A percentile compares a stretch with the other conserved stretches of the same genome.
phyloP scores from a whole-genome alignment of 805 yeast species.

The Candida chilensis region DNA sequence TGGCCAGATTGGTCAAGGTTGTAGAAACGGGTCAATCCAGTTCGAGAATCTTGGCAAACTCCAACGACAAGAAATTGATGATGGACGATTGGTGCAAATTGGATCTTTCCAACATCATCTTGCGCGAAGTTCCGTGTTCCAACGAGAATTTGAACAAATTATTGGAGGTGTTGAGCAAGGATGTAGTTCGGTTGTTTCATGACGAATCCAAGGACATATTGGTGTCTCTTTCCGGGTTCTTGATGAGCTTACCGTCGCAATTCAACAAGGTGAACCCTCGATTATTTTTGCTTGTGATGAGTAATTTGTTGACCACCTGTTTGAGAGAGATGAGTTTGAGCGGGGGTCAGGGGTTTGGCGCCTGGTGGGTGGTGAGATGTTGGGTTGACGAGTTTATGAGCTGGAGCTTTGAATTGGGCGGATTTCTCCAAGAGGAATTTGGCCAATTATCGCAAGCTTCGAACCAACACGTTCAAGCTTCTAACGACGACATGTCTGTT shows the following conservation, averaged over 20 bases:
- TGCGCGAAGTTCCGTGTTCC: slow-evolving; percentile 44
- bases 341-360: slow-evolving; percentile 52
- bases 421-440: slow-evolving; percentile 29
- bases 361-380: slow-evolving; percentile 71
- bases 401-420: slow-evolving; percentile 59
- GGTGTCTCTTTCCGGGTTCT: slow-evolving; percentile 19
- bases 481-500: not conserved
- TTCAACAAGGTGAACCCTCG: slow-evolving; percentile 47
- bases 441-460: slow-evolving; percentile 1
- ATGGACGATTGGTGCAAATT: slow-evolving; percentile 48
- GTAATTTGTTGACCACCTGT: slow-evolving; percentile 47
- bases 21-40: slow-evolving; percentile 45
- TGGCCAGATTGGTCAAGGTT: slow-evolving; percentile 45
- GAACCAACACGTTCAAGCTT: not conserved
- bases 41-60: slow-evolving; percentile 30
- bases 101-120: slow-evolving; percentile 32
- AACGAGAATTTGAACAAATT: slow-evolving; percentile 17
- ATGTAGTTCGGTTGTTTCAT: slow-evolving; percentile 20
- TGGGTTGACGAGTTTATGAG: slow-evolving; percentile 70
- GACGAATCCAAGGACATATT: slow-evolving; percentile 3
- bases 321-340: slow-evolving; percentile 52
- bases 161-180: slow-evolving; percentile 20
- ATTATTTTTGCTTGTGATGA: slow-evolving; percentile 41
- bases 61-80: slow-evolving; percentile 40
- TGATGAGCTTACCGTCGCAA: slow-evolving; percentile 29